Conservation (phyloP, 2,329 filamentous ascomycete genomes). For the Alternaria sp. region DNA sequence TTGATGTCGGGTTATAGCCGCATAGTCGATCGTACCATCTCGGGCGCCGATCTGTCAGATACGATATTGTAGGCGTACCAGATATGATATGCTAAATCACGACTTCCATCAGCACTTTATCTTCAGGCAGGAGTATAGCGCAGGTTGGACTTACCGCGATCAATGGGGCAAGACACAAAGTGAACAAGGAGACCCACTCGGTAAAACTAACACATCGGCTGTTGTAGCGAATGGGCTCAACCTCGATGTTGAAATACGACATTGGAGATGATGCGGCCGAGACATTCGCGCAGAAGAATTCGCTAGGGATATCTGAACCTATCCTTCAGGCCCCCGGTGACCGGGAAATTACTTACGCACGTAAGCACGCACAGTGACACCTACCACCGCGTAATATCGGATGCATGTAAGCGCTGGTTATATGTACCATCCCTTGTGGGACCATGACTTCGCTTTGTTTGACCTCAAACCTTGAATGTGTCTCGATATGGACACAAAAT, state of each 20-base stretch:
- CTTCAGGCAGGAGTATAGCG: background rate
- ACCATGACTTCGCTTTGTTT: background rate
- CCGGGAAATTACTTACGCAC: background rate
- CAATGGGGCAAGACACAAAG: constrained; percentile 41
- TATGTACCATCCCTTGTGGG: background rate
- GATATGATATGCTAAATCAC: constrained; percentile 28
- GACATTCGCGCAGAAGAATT: background rate
- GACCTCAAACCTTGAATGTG: background rate
- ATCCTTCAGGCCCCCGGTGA: background rate
- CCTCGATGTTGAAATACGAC: background rate
- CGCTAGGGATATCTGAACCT: background rate
- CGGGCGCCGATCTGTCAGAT: constrained; percentile 23
- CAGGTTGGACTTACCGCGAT: constrained; percentile 20
- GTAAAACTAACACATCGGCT: constrained; percentile 21
- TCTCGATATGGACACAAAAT: background rate
- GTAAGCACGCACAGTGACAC: background rate
- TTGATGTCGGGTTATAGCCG: constrained; percentile 47
- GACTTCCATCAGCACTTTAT: background rate
- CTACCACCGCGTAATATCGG: background rate
- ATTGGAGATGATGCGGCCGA: background rate
- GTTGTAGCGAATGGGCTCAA: constrained; percentile 8
- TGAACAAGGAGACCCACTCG: constrained; percentile 41
- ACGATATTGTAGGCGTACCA: constrained; percentile 28
- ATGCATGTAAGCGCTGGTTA: background rate
- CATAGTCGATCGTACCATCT: constrained; percentile 39